These are phyloP conservation scores for Grosmannia serpens DNA, from an alignment of 2,329 filamentous ascomycete species.

Conservation along the genomic window DNA sequence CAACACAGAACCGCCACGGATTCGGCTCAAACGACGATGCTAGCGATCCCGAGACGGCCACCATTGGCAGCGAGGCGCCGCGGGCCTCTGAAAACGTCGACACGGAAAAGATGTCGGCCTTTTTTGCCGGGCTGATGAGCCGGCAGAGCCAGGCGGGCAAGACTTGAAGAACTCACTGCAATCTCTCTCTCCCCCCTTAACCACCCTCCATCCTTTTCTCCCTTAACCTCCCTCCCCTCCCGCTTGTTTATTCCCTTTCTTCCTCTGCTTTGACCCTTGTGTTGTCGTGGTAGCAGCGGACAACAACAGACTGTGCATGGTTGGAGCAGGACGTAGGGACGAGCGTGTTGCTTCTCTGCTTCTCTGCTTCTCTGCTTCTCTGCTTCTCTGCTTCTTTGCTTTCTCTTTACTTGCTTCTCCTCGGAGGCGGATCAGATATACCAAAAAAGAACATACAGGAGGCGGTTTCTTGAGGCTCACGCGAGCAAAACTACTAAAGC, in stretches of 20 bases:
- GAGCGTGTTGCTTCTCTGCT: neutral
- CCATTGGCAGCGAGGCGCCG: neutral
- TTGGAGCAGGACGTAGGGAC: neutral
- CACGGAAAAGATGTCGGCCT: conserved; percentile 46
- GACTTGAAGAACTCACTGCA: conserved; percentile 2
- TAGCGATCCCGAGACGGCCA: neutral
- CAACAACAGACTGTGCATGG: neutral
- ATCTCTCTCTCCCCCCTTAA: neutral
- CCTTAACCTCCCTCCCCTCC: too few relatives aligned
- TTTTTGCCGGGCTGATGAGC: conserved; percentile 50
- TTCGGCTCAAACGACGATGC: conserved; percentile 21
- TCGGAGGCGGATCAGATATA: neutral
- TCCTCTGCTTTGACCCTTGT: neutral
- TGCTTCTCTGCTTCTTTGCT: neutral
- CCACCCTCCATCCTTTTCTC: neutral
- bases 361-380: neutral
- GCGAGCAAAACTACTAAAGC: neutral
- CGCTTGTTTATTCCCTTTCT: neutral
- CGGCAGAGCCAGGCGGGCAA: conserved; percentile 18
- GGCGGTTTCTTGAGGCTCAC: neutral
- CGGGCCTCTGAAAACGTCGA: conserved; percentile 27
- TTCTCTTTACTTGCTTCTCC: neutral
- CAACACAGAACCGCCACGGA: conserved; percentile 42
- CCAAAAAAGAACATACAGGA: neutral
- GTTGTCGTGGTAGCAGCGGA: neutral